Conservation (phyloP, 108 stramenopile genomes). For the Fragilariopsis cylindrus region DNA sequence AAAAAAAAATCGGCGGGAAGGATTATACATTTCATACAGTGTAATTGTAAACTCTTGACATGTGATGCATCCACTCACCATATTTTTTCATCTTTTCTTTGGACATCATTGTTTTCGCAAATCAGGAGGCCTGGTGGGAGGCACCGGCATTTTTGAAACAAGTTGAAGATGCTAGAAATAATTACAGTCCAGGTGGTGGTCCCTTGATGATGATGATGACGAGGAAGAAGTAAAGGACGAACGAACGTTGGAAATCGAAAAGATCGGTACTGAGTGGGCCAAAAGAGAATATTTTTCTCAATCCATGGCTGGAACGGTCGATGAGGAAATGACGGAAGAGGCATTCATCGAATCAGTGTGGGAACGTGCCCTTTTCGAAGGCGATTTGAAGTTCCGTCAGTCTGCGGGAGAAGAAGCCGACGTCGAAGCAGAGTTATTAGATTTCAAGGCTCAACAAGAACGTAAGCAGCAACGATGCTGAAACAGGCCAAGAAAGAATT, state of each 20-base stretch:
- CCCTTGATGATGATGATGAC: conserved; percentile 24
- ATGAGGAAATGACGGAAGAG: conserved; percentile 51
- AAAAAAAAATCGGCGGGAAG: too few relatives aligned
- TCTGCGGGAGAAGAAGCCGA: conserved; percentile 44
- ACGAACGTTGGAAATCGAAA: conserved; percentile 53
- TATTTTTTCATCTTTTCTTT: not conserved
- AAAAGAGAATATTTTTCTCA: conserved; percentile 75
- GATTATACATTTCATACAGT: too few relatives aligned
- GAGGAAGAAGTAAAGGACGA: conserved; percentile 46
- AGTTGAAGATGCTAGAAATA: conserved; percentile 29
- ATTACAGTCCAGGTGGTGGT: not conserved
- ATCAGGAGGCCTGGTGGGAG: conserved; percentile 54
- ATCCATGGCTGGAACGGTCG: conserved; percentile 48
- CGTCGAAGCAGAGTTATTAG: conserved; percentile 40
- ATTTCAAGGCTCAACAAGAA: conserved; percentile 55
- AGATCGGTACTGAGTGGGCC: conserved; percentile 75
- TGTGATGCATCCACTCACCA: not conserved
- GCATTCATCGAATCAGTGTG: conserved; percentile 70
- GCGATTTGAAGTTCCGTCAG: conserved; percentile 61
- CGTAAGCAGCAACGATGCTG: conserved; percentile 50
- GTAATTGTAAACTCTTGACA: not conserved
- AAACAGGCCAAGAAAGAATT: conserved; percentile 55
- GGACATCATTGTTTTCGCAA: not conserved
- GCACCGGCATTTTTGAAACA: conserved; percentile 24
- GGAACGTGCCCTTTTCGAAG: conserved; percentile 82